Base-by-base conservation (phyloP, 164 flowering plant species). In the Protea cynaroides region DNA sequence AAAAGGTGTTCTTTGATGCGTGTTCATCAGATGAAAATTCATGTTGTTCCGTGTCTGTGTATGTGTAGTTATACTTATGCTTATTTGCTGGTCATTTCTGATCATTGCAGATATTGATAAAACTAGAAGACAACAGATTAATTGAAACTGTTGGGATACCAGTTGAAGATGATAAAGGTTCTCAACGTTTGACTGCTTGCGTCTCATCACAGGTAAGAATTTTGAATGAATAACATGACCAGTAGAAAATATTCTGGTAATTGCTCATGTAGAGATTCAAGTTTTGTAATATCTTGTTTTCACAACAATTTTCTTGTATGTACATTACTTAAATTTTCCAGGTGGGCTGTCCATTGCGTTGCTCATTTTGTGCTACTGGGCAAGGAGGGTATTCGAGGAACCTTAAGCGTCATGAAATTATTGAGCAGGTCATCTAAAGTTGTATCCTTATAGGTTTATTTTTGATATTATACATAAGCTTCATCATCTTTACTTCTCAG, bases 91-190 rank as follows among this genome's bases (percentile, higher is more conserved):
- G 7, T 52, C 44, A 8, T 25, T 34, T 25, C 34, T 67, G 44
- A 44, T 70, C 23, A 65, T 49, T 77, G 72, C 82, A 95, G 97
- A 73, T 90, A 61, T 72, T 95, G 63, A 53, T 95, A 60, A 86
- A 87, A 70, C 74, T 95, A 72, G 90, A 84, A 66, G 99, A 95
- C 70, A 83, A 83, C 73, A 79, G 94, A 70, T 69, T 95, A 71
- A 81, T 95, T 70, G 98, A 95, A 80, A 88, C 99, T 58, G 99
- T 95, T 69, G 99, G 99, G 46, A 95, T 95, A 75, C 99, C 99
- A 49, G 97, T 87, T 50, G 75, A 80, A 75, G 96, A 88, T 68
- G 84, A 82, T 25, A 88, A 84, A 65, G 96, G 92, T 70, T 79
- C 87, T 52, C 19, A 65, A 67, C 94, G 98, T 62, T 92, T 95